Base-by-base conservation (phyloP, 192 early-diverging fungal genomes). In the Gigaspora rosea region DNA sequence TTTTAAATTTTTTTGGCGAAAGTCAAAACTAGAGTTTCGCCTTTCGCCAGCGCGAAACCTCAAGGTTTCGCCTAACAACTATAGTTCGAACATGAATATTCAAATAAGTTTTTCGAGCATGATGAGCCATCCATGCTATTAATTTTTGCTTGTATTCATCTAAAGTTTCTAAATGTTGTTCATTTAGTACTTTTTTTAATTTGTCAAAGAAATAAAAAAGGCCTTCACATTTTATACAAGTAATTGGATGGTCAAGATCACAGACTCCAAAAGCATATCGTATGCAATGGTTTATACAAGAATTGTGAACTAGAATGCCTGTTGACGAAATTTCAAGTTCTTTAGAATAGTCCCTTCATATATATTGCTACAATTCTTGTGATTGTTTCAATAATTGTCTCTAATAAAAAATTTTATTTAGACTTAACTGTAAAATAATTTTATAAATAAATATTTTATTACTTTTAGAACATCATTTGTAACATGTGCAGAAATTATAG, bases 401-500 rank as follows among this genome's bases (percentile, higher is more conserved):
- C 47, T 63, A 63, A 68, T 68, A 47, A 41, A 66, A 68, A 48
- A 49, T 18, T 50, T 35, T 47, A 50, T 33, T 13, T 11, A 5
- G 11, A 11, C n/a, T n/a, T n/a, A n/a, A n/a, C n/a, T n/a, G n/a
- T n/a, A n/a, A n/a, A n/a, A n/a, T n/a, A n/a, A n/a, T n/a, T 1
- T 49, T 27, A 20, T 46, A 66, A 68, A 50, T n/a, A 48, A 22
- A 10, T 68, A 47, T 22, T 11, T 68, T 68, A 20, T 49, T n/a
- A 5, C 48, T 68, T 47, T 68, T 22, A 18, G 11, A n/a, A 41
- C 9, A 10, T 22, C 18, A 61, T 18, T 7, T 7, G 18, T 68
- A 68, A 68, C 18, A 49, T 68, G 16, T 11, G 36, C 48, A 48
- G 41, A 49, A 68, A 68, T 68, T n/a, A 47, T 68, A 33, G 48